phyloP scores from a whole-genome alignment of 208 protist genomes.

The Leishmania braziliensis region DNA sequence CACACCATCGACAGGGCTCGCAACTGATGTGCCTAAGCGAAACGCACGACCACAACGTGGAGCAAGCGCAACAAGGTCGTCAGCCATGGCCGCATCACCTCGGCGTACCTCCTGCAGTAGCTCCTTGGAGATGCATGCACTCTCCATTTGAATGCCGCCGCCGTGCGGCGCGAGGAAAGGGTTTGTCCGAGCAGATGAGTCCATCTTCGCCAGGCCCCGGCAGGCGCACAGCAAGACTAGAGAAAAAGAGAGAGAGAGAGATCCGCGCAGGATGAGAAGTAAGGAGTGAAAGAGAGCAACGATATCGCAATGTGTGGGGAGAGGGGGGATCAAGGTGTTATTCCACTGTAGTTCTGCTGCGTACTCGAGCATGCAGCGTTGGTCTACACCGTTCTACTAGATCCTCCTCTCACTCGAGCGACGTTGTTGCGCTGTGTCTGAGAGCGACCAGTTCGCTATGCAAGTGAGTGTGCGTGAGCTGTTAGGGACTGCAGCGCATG shows the following conservation, averaged over 20 bases:
- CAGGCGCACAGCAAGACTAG: background rate
- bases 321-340: background rate
- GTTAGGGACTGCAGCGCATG: no score
- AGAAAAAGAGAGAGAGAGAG: background rate
- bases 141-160: conserved; percentile 12
- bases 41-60: conserved; percentile 23
- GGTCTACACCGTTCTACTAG: background rate
- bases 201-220: background rate
- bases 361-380: background rate
- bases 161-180: conserved; percentile 1
- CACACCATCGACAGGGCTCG: background rate
- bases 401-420: background rate
- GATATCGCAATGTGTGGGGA: background rate
- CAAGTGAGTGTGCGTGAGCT: background rate
- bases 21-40: background rate
- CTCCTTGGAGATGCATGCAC: conserved; percentile 38
- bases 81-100: conserved; percentile 69
- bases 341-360: background rate
- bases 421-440: background rate
- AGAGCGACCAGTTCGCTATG: background rate
- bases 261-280: background rate
- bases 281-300: background rate
- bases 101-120: conserved; percentile 63
- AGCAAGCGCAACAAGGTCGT: conserved; percentile 45
- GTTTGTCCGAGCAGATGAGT: background rate